phyloP scores from a whole-genome alignment of 2,329 filamentous ascomycete species.

The Fusarium dimerum region DNA sequence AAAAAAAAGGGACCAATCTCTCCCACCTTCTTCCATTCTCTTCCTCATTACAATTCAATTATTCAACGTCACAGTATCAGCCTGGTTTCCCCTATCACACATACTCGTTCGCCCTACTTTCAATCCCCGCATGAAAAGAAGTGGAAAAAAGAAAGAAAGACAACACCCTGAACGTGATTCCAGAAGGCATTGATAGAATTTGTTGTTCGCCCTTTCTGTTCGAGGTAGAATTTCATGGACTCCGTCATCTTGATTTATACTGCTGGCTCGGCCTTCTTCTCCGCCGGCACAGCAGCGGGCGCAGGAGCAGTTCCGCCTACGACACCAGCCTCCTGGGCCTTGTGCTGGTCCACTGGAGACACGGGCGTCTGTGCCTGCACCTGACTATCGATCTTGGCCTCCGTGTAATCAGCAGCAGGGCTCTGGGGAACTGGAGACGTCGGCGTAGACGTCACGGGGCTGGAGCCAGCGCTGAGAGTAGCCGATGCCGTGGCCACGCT shows the following conservation, averaged over 20 bases:
- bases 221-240: conserved; percentile 16
- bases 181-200: too few species aligned
- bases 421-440: conserved; percentile 27
- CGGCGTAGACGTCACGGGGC: conserved; percentile 29
- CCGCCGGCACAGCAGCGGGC: conserved; percentile 7
- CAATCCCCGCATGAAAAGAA: not conserved
- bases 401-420: not conserved
- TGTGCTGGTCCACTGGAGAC: conserved; percentile 30
- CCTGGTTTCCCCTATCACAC: conserved; percentile 1
- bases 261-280: conserved; percentile 23
- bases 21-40: conserved; percentile 12
- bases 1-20: not conserved
- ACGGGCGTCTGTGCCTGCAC: conserved; percentile 14
- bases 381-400: conserved; percentile 18
- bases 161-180: too few species aligned
- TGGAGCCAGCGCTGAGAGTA: conserved; percentile 26
- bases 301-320: conserved; percentile 32
- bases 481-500: conserved; percentile 56
- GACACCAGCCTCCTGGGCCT: conserved; percentile 51
- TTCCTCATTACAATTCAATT: conserved; percentile 6
- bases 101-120: conserved; percentile 20
- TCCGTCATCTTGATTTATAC: conserved; percentile 8
- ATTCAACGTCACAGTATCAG: conserved; percentile 7
- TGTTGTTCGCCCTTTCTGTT: conserved; percentile 3
- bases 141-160: too few species aligned